Evolutionary conservation across 306 rosid genomes (phyloP), one percentile per base, ranked within the genome.

Genomic region (Aeschynomene evenia): DNA sequence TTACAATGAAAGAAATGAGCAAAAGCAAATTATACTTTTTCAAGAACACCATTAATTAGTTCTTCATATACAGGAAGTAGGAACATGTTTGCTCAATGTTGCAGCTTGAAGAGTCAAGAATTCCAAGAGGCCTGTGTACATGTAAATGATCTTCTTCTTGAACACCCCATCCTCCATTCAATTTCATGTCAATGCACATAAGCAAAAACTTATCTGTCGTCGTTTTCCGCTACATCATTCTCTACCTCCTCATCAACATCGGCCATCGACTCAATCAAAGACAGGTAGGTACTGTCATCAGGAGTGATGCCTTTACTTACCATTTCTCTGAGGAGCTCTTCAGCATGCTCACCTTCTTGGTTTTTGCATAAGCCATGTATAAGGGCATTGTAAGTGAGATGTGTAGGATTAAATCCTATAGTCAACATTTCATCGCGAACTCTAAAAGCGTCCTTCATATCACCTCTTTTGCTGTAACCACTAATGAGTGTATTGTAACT

Each of bases 241-340:
- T n/a, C n/a, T n/a, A n/a, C n/a, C n/a, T 45, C 66, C 42, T 76
- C 79, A 24, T 81, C 85, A 26, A 26, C 83, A 40, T 81, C 68
- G 20, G 75, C 73, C 46, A 85, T 75, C 0, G 87, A 90, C 83
- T 90, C 91, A 53, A 86, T 80, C 49, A 88, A 59, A 66, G 87
- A 84, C 53, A 81, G 63, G 76, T 83, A 85, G 74, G 98, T 88
- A 84, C 77, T 85, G 79, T 90, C 96, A 78, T 79, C 82, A 18
- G 98, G 96, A 61, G 74, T 85, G 15, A 90, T 87, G 64, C 98
- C 98, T 46, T 82, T 87, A 56, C 80, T 77, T 21, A 77, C 81
- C 96, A 89, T 89, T 79, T 92, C 96, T 74, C 74, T 82, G 52
- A 91, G 95, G 46, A 94, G 97, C 79, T 80, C 95, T 81, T 90